phyloP scores from a whole-genome alignment of 768 basidiomycete species.

The Macrolepiota albuminosa region DNA sequence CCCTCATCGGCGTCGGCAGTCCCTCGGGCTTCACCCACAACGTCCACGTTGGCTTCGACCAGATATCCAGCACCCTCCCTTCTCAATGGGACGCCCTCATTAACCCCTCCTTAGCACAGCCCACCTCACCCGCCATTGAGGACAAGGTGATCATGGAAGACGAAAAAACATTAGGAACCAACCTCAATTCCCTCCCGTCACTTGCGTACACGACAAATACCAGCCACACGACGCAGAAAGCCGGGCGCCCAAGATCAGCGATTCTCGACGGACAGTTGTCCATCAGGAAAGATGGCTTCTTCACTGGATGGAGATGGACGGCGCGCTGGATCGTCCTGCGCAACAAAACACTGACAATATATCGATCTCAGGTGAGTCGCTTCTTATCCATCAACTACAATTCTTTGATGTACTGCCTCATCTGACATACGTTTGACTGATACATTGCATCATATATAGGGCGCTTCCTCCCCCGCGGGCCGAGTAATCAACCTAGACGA shows the following conservation, averaged over 20 bases:
- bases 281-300: slow-evolving; percentile 69
- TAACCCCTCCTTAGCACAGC: background rate
- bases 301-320: slow-evolving; percentile 73
- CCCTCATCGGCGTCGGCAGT: slow-evolving; percentile 28
- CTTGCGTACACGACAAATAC: slow-evolving; percentile 8
- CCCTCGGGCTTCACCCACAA: slow-evolving; percentile 38
- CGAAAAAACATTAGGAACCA: background rate
- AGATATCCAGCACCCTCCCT: slow-evolving; percentile 20
- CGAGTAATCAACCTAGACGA: slow-evolving; percentile 20
- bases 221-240: slow-evolving; percentile 1
- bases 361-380: slow-evolving; percentile 68
- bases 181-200: slow-evolving; percentile 7
- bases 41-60: slow-evolving; percentile 32
- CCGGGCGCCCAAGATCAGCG: slow-evolving; percentile 18
- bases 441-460: background rate
- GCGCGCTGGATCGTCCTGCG: slow-evolving; percentile 73
- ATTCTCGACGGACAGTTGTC: slow-evolving; percentile 56
- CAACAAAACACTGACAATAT: slow-evolving; percentile 59
- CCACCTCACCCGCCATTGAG: background rate
- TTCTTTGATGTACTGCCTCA: background rate
- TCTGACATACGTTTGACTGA: background rate
- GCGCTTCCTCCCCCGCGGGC: background rate
- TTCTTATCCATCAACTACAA: background rate
- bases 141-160: slow-evolving; percentile 5
- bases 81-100: slow-evolving; percentile 14